Conservation (phyloP, 805 yeast genomes). For the Spathaspora girioi region DNA sequence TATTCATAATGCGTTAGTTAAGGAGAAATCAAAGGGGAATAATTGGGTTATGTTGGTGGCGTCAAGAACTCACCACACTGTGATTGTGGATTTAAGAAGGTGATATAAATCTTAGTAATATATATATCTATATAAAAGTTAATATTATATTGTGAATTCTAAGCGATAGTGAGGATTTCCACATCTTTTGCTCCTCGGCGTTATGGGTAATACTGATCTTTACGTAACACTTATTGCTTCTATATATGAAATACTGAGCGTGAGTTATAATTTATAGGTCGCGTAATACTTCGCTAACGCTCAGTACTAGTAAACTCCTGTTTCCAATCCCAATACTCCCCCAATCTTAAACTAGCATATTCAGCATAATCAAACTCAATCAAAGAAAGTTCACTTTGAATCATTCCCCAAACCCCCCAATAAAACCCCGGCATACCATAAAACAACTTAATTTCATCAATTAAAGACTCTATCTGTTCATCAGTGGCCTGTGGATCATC, state of each 20-base stretch:
- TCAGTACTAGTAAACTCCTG: constrained; percentile 7
- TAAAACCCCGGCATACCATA: constrained; percentile 82
- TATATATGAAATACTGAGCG: background rate
- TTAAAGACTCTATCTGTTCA: constrained; percentile 39
- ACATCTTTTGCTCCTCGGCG: no score
- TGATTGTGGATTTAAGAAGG: constrained; percentile 54
- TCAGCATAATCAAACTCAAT: constrained; percentile 69
- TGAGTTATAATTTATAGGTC: background rate
- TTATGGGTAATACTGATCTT: no score
- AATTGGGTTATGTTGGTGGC: constrained; percentile 76
- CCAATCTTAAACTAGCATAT: constrained; percentile 56
- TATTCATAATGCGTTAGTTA: constrained; percentile 67
- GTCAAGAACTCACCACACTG: constrained; percentile 68
- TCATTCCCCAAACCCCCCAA: constrained; percentile 84
- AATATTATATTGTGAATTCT: no score
- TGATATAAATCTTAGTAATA: no score
- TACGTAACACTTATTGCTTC: no score
- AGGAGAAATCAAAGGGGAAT: constrained; percentile 69
- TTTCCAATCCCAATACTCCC: constrained; percentile 74
- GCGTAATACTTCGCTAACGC: background rate
- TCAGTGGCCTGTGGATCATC: constrained; percentile 23
- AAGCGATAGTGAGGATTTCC: no score
- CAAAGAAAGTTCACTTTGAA: constrained; percentile 63
- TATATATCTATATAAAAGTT: no score
- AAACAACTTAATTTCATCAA: constrained; percentile 54